A percentile compares a stretch with the other conserved stretches of the same genome.
phyloP scores from a whole-genome alignment of 2,329 filamentous ascomycete species.

The Ascochyta pisi region DNA sequence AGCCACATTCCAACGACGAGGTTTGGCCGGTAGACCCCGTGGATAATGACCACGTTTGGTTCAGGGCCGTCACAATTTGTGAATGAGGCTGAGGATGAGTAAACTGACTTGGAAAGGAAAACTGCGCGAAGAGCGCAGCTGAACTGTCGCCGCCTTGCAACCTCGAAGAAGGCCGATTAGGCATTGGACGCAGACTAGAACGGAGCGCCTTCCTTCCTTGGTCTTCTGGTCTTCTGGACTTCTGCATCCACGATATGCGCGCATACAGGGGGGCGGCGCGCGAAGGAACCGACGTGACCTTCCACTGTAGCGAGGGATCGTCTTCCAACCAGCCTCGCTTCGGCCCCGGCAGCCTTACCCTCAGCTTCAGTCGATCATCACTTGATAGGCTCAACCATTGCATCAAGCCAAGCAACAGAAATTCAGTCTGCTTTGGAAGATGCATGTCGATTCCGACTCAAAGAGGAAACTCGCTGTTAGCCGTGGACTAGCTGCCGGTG shows the following conservation, averaged over 20 bases:
- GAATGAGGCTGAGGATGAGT: background rate
- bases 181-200: background rate
- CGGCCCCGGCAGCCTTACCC: conserved; percentile 10
- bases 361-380: conserved; percentile 1
- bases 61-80: background rate
- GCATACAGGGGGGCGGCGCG: background rate
- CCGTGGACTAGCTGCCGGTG: background rate
- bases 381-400: background rate
- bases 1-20: conserved; percentile 6
- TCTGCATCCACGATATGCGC: background rate
- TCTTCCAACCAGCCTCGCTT: background rate
- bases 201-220: conserved; percentile 1
- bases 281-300: conserved; percentile 2
- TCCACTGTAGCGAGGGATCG: conserved; percentile 4
- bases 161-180: conserved; percentile 4
- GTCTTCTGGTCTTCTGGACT: conserved; percentile 2
- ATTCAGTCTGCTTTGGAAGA: background rate
- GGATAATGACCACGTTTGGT: background rate
- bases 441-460: background rate
- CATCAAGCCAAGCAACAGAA: background rate
- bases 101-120: background rate
- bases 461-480: background rate
- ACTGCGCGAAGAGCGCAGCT: background rate
- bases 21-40: background rate
- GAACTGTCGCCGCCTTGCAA: conserved; percentile 3